phyloP scores from a whole-genome alignment of 2,329 filamentous ascomycete species.

The Capronia americana region DNA sequence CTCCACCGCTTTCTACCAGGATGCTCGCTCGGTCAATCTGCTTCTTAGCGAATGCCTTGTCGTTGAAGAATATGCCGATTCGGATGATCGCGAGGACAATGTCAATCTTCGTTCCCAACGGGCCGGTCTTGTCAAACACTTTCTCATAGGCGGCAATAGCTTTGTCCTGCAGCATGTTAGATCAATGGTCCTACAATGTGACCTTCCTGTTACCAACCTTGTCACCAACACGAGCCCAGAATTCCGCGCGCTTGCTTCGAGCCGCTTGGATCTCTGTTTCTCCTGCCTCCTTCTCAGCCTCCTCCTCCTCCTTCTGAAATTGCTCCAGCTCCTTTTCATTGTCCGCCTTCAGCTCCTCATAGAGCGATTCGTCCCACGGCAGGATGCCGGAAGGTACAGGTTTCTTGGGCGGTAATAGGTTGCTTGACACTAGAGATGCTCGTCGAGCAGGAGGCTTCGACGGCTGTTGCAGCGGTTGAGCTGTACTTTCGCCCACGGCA shows the following conservation, averaged over 20 bases:
- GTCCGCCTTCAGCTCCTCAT: constrained; percentile 75
- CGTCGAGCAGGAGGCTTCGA: constrained; percentile 56
- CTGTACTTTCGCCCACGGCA: constrained; percentile 68
- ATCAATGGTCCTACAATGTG: neutral
- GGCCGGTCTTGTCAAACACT: constrained; percentile 95
- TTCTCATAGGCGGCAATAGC: constrained; percentile 90
- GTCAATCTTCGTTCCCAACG: constrained; percentile 96
- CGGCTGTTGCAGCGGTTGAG: constrained; percentile 55
- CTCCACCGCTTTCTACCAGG: constrained; percentile 91
- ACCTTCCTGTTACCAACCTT: constrained; percentile 69
- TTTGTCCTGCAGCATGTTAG: constrained; percentile 71
- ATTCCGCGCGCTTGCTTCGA: constrained; percentile 92
- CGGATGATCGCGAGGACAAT: constrained; percentile 95
- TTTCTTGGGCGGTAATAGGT: constrained; percentile 73
- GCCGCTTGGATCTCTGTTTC: constrained; percentile 95
- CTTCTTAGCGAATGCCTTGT: constrained; percentile 91
- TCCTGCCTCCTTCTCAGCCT: constrained; percentile 93
- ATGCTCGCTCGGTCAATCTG: constrained; percentile 87
- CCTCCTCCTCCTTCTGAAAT: constrained; percentile 86
- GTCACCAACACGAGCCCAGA: constrained; percentile 93
- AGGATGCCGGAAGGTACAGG: constrained; percentile 70
- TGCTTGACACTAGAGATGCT: constrained; percentile 70
- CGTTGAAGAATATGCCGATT: constrained; percentile 93
- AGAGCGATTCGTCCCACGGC: constrained; percentile 89
- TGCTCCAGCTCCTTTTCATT: constrained; percentile 79